These are phyloP conservation scores for Nemania abortiva DNA, from an alignment of 2,329 filamentous ascomycete genomes.

Conservation along the genomic window DNA sequence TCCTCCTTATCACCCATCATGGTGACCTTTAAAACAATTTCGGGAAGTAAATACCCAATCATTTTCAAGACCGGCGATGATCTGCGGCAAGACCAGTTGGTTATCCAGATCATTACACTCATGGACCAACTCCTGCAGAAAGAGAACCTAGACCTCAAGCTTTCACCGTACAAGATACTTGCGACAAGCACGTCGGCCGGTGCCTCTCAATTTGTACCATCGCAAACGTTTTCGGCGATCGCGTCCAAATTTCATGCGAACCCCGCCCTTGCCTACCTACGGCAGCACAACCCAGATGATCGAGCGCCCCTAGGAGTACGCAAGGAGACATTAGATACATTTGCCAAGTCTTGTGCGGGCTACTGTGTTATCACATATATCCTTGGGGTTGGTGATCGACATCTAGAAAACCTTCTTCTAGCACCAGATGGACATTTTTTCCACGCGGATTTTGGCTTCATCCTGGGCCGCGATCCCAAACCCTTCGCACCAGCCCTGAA, in stretches of 20 bases:
- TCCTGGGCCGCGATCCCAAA: conserved; percentile 95
- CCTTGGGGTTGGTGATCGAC: conserved; percentile 93
- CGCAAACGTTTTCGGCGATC: conserved; percentile 84
- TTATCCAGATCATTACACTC: conserved; percentile 95
- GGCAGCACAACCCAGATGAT: conserved; percentile 89
- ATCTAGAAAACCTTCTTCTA: conserved; percentile 94
- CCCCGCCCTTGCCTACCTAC: conserved; percentile 83
- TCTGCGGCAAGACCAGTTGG: conserved; percentile 93
- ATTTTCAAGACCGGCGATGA: conserved; percentile 99
- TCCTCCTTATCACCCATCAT: conserved; percentile 93
- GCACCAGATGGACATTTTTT: conserved; percentile 95
- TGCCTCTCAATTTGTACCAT: conserved; percentile 93
- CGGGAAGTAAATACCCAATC: conserved; percentile 84
- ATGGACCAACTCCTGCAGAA: conserved; percentile 97
- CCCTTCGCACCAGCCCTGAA: conserved; percentile 98
- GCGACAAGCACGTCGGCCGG: conserved; percentile 91
- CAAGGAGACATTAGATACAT: conserved; percentile 93
- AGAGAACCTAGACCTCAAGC: conserved; percentile 93
- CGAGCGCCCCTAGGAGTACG: conserved; percentile 85
- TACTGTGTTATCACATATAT: conserved; percentile 99
- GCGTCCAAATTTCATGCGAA: conserved; percentile 82
- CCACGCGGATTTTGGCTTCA: conserved; percentile 98
- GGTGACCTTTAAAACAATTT: conserved; percentile 86
- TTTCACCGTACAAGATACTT: conserved; percentile 95
- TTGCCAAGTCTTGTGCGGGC: conserved; percentile 93